A percentile compares a stretch with the other conserved stretches of the same genome.
phyloP scores from a whole-genome alignment of 257 asterid species.

The Paraleonurus japonicus region DNA sequence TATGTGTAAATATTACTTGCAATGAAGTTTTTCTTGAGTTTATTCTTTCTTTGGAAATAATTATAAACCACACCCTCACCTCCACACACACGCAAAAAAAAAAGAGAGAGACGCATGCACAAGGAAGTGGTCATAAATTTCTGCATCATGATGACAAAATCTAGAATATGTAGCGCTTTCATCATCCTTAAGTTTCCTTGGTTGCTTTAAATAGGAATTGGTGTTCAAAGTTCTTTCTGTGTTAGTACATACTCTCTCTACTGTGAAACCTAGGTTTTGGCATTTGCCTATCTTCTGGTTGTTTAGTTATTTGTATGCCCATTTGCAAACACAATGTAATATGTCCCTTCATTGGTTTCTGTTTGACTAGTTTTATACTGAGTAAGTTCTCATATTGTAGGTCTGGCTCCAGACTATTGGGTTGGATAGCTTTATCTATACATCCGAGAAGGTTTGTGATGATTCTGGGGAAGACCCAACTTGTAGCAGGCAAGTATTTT shows the following conservation, averaged over 20 bases:
- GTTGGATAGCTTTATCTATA: conserved; percentile 54
- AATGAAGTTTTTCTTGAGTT: not conserved
- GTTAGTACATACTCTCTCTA: not conserved
- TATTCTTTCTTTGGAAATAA: not conserved
- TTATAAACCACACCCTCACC: not conserved
- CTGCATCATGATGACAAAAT: too few relatives aligned
- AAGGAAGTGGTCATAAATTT: not conserved
- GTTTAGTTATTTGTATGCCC: not conserved
- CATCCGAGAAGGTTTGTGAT: conserved; percentile 81
- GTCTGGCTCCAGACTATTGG: conserved; percentile 72
- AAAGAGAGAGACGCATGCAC: too few relatives aligned
- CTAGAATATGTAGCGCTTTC: not conserved
- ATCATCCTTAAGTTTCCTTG: not conserved
- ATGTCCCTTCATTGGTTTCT: not conserved
- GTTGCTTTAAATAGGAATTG: conserved; percentile 17
- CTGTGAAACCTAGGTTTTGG: not conserved
- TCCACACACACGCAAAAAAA: too few relatives aligned
- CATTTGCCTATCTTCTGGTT: not conserved
- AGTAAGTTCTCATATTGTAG: conserved; percentile 43
- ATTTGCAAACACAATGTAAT: not conserved
- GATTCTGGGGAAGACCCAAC: conserved; percentile 96
- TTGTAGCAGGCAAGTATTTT: conserved; percentile 78
- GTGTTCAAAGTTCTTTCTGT: not conserved
- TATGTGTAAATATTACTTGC: not conserved
- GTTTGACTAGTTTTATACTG: conserved; percentile 9